Percentiles rank a stretch among this genome's conserved stretches.
Conservation (phyloP, 805 yeast species). For the Cyberlindnera saturnus region DNA sequence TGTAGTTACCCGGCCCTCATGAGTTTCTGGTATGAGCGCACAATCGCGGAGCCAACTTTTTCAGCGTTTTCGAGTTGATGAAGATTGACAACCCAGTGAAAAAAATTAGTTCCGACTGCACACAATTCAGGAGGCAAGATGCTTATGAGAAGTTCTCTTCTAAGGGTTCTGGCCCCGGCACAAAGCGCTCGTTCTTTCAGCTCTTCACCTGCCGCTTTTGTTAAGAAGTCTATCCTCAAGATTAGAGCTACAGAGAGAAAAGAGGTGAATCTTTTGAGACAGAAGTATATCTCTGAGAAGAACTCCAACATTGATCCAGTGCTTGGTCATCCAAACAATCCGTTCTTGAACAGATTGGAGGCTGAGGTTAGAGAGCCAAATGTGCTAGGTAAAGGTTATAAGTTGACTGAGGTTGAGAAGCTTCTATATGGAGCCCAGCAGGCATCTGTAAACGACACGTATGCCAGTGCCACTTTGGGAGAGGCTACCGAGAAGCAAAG, state of each 20-base stretch:
- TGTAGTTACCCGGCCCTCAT: too few relatives aligned
- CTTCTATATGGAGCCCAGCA: constrained; percentile 73
- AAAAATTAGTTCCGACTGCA: too few relatives aligned
- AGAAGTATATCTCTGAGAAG: constrained; percentile 21
- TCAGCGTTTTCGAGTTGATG: too few relatives aligned
- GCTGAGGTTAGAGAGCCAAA: constrained; percentile 63
- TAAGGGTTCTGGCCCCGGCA: constrained; percentile 10
- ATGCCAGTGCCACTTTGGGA: constrained; percentile 18
- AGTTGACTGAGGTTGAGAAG: constrained; percentile 63
- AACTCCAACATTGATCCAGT: constrained; percentile 61
- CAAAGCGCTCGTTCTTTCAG: constrained; percentile 11
- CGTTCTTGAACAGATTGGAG: constrained; percentile 61
- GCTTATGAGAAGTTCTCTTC: constrained; percentile 5
- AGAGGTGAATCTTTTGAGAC: constrained; percentile 22
- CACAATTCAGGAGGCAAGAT: neutral
- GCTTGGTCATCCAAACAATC: constrained; percentile 60
- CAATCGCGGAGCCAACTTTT: too few relatives aligned
- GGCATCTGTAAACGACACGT: constrained; percentile 30
- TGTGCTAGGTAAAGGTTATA: constrained; percentile 54
- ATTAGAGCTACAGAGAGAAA: constrained; percentile 20
- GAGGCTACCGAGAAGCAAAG: constrained; percentile 52
- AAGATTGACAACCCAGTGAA: too few relatives aligned
- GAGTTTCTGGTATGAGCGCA: too few relatives aligned
- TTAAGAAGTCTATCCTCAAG: constrained; percentile 21
- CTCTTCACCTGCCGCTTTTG: constrained; percentile 2